Evolutionary conservation across 371 early-diverging fungal genomes (phyloP).

Genomic region (Rhizomucor miehei): DNA sequence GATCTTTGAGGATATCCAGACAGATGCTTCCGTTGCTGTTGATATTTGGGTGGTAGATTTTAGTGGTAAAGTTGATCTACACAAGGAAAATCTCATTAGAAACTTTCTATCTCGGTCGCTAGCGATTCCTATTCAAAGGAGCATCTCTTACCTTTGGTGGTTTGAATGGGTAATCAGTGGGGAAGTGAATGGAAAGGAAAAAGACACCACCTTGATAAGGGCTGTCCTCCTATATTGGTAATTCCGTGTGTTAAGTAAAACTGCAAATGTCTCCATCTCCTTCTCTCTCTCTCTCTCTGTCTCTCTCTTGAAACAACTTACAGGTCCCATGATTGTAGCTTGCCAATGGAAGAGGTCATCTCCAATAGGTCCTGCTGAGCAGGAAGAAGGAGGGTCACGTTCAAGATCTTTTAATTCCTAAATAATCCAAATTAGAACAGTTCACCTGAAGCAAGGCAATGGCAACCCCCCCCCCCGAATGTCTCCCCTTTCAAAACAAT

Average conservation of each 20-base stretch:
- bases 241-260: no score
- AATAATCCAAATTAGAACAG: constrained; percentile 1
- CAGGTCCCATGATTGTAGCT: constrained; percentile 96
- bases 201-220: constrained; percentile 92
- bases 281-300: not conserved
- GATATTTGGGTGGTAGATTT: constrained; percentile 99
- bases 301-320: constrained; percentile 47
- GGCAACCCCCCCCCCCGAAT: not conserved
- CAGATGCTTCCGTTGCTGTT: constrained; percentile 99
- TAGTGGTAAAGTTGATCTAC: constrained; percentile 92
- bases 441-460: not conserved
- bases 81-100: not conserved
- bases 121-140: not conserved
- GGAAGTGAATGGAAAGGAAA: constrained; percentile 98
- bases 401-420: constrained; percentile 96
- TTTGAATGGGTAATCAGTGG: constrained; percentile 99
- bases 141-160: constrained; percentile 83
- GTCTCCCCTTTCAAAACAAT: not conserved
- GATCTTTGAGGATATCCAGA: constrained; percentile 97
- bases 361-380: constrained; percentile 91
- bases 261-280: no score
- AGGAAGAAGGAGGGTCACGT: constrained; percentile 93
- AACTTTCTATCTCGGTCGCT: not conserved
- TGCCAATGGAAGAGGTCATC: constrained; percentile 94
- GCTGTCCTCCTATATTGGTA: constrained; percentile 50